A percentile compares a stretch with the other conserved stretches of the same genome.
phyloP scores from a whole-genome alignment of 495 filamentous ascomycete species.

The Neurospora sp. region DNA sequence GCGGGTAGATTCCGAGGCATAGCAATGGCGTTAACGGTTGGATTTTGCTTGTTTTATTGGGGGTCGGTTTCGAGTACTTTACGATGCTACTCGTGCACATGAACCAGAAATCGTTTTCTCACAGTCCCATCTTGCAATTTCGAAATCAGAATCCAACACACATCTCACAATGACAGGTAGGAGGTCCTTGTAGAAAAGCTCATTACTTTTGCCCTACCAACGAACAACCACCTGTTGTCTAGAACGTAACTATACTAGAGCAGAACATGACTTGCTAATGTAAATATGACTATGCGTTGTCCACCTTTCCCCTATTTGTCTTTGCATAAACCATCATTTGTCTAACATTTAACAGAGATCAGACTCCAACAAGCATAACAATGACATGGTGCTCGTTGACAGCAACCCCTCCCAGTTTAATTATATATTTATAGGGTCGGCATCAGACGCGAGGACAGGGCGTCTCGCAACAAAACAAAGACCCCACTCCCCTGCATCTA shows the following conservation, averaged over 20 bases:
- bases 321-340: background rate
- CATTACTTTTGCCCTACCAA: background rate
- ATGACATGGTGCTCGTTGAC: background rate
- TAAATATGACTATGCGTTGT: background rate
- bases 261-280: background rate
- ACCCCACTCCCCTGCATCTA: background rate
- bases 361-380: background rate
- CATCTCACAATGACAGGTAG: background rate
- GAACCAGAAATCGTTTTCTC: background rate
- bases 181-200: background rate
- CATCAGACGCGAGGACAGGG: background rate
- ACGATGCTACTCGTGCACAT: background rate
- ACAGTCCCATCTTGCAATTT: background rate
- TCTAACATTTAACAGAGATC: background rate
- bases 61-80: background rate
- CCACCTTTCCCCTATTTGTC: background rate
- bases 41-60: background rate
- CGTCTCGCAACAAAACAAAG: background rate
- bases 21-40: conserved; percentile 12
- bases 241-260: background rate
- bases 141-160: background rate
- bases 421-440: background rate
- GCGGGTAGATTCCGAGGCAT: conserved; percentile 3
- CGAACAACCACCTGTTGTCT: background rate
- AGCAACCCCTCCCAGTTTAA: background rate